Conservation (phyloP, 1,284 basidiomycete species). For the Dichomitus squalens region DNA sequence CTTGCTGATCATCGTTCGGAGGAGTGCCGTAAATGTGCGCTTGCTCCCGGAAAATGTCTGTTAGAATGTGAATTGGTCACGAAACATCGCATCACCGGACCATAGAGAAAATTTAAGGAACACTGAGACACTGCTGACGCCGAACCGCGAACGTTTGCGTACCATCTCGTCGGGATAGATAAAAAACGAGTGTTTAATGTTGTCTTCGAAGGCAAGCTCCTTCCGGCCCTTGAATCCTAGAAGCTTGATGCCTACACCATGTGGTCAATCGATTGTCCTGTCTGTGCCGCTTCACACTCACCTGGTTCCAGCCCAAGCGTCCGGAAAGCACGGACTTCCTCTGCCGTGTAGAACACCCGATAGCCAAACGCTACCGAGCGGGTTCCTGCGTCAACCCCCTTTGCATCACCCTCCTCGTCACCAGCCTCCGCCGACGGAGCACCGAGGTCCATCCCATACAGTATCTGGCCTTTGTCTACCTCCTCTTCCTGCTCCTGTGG, state of each 20-base stretch:
- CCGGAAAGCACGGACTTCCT: conserved; percentile 82
- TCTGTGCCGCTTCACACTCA: conserved; percentile 43
- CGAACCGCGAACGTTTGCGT: conserved; percentile 22
- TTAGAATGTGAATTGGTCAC: neutral
- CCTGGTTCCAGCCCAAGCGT: conserved; percentile 78
- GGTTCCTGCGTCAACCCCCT: conserved; percentile 25
- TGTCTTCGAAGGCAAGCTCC: conserved; percentile 82
- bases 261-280: conserved; percentile 13
- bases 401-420: conserved; percentile 43
- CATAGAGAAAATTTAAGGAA: conserved; percentile 2
- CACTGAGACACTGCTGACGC: neutral
- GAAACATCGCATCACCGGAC: neutral
- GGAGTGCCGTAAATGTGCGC: conserved; percentile 86
- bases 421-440: conserved; percentile 44
- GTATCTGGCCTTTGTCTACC: conserved; percentile 54
- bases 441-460: conserved; percentile 66
- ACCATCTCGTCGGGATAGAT: conserved; percentile 93
- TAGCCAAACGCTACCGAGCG: conserved; percentile 51
- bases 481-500: conserved; percentile 57
- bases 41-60: conserved; percentile 89
- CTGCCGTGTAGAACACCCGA: conserved; percentile 80
- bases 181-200: conserved; percentile 90
- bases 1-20: conserved; percentile 84
- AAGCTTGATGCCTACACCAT: conserved; percentile 66
- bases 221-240: conserved; percentile 88